These are phyloP conservation scores for Moringa oleifera DNA, from an alignment of 345 rosid genomes.

Conservation along the genomic window DNA sequence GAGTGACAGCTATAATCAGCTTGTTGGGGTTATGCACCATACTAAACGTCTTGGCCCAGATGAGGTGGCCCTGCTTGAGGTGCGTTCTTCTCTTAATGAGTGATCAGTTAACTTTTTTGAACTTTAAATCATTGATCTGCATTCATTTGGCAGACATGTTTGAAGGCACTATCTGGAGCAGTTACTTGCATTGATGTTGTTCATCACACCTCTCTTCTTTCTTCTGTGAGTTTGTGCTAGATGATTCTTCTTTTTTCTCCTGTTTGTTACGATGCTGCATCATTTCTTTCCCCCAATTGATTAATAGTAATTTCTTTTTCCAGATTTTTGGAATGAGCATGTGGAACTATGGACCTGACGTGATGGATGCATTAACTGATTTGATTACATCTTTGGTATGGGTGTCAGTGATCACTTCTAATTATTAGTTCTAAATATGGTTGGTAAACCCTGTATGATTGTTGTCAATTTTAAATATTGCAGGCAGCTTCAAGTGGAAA, in stretches of 20 bases:
- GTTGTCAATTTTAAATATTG: slow-evolving; percentile 7
- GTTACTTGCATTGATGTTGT: slow-evolving; percentile 57
- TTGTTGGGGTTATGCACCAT: slow-evolving; percentile 55
- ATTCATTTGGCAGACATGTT: slow-evolving; percentile 40
- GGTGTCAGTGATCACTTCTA: background rate
- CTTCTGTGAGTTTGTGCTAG: slow-evolving; percentile 42
- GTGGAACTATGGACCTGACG: slow-evolving; percentile 64
- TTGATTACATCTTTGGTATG: slow-evolving; percentile 65
- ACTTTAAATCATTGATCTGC: background rate
- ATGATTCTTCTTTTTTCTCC: background rate
- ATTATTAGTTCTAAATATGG: background rate
- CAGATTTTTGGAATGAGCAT: slow-evolving; percentile 73
- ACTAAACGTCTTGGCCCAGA: slow-evolving; percentile 34
- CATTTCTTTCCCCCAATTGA: slow-evolving; percentile 5
- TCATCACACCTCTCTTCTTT: slow-evolving; percentile 58
- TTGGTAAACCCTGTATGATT: background rate
- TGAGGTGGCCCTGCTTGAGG: slow-evolving; percentile 75
- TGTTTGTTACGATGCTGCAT: background rate
- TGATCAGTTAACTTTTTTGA: background rate
- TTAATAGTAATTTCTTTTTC: slow-evolving; percentile 2
- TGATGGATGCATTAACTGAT: slow-evolving; percentile 65
- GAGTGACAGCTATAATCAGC: slow-evolving; percentile 45
- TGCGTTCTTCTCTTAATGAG: slow-evolving; percentile 14
- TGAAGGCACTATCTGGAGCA: slow-evolving; percentile 61
- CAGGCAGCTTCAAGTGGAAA: slow-evolving; percentile 79